Evolutionary conservation across 805 yeast genomes (phyloP).

Genomic region (Osmozyma mogii): DNA sequence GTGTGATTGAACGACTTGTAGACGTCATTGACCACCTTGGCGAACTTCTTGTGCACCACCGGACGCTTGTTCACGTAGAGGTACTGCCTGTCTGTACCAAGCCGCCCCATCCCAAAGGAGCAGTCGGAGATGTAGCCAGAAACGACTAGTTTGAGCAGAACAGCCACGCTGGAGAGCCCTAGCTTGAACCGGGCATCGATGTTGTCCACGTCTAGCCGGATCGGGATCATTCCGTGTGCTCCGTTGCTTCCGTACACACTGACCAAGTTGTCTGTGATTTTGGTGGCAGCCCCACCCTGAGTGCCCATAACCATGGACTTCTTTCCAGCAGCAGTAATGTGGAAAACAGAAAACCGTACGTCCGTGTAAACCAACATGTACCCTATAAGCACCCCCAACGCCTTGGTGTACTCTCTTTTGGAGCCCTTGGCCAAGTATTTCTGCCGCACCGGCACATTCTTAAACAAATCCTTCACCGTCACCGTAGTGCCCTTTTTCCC

Average conservation of each 20-base stretch:
- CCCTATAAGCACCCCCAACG: slow-evolving; percentile 54
- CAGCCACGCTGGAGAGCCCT: slow-evolving; percentile 8
- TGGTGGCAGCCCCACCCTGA: slow-evolving; percentile 39
- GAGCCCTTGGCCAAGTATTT: slow-evolving; percentile 61
- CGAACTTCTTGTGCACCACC: slow-evolving; percentile 44
- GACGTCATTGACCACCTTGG: slow-evolving; percentile 60
- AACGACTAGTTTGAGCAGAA: slow-evolving; percentile 3
- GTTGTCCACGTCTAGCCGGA: slow-evolving; percentile 36
- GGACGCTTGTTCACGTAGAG: slow-evolving; percentile 75
- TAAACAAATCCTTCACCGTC: slow-evolving; percentile 50
- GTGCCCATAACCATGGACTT: slow-evolving; percentile 53
- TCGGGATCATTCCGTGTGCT: slow-evolving; percentile 45
- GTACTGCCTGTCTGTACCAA: slow-evolving; percentile 67
- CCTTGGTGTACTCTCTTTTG: slow-evolving; percentile 65
- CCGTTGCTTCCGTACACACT: slow-evolving; percentile 67
- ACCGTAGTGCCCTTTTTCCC: slow-evolving; percentile 69
- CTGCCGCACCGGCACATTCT: slow-evolving; percentile 71
- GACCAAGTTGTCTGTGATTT: slow-evolving; percentile 44
- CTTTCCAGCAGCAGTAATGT: slow-evolving; percentile 35
- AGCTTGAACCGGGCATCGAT: slow-evolving; percentile 17
- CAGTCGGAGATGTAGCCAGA: slow-evolving; percentile 67
- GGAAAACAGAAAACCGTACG: slow-evolving; percentile 54
- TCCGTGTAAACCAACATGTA: slow-evolving; percentile 56
- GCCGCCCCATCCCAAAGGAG: slow-evolving; percentile 65
- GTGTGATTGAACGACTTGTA: slow-evolving; percentile 64